Evolutionary conservation across 164 flowering plant genomes (phyloP).

Genomic region (Umbellularia californica): DNA sequence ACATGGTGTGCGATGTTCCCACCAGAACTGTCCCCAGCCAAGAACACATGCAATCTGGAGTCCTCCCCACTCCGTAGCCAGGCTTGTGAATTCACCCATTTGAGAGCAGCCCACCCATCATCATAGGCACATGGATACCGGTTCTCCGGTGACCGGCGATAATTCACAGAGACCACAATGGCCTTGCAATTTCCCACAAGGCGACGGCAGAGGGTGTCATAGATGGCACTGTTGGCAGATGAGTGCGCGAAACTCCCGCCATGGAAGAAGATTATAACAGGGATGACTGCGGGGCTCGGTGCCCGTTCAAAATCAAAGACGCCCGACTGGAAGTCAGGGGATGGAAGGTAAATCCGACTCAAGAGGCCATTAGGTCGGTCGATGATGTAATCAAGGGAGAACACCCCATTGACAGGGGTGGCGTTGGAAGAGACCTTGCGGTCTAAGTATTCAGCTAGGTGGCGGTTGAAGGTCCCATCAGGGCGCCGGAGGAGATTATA

Average conservation of each 20-base stretch:
- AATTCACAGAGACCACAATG: conserved; percentile 75
- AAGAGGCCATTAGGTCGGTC: conserved; percentile 52
- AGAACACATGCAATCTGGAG: conserved; percentile 51
- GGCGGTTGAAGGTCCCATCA: conserved; percentile 87
- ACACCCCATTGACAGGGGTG: conserved; percentile 67
- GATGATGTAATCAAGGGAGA: conserved; percentile 59
- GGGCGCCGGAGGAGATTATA: conserved; percentile 86
- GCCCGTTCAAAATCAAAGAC: conserved; percentile 45
- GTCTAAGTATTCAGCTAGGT: conserved; percentile 77
- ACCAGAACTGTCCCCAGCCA: conserved; percentile 84
- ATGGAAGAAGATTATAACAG: conserved; percentile 77
- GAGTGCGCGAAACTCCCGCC: conserved; percentile 93
- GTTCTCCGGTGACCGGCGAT: conserved; percentile 73
- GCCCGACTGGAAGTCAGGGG: conserved; percentile 22
- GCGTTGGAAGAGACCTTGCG: conserved; percentile 67
- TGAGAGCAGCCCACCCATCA: conserved; percentile 75
- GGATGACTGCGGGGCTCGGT: conserved; percentile 37
- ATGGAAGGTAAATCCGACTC: conserved; percentile 52
- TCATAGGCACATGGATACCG: conserved; percentile 76
- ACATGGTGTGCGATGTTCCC: conserved; percentile 74
- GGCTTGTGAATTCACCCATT: conserved; percentile 63
- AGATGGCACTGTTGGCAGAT: conserved; percentile 73
- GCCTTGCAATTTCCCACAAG: conserved; percentile 57
- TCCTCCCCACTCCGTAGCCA: conserved; percentile 64
- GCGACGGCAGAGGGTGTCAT: conserved; percentile 69